These are phyloP conservation scores for Oryza longistaminata DNA, from an alignment of 176 grass and related monocot species.

Conservation along the genomic window DNA sequence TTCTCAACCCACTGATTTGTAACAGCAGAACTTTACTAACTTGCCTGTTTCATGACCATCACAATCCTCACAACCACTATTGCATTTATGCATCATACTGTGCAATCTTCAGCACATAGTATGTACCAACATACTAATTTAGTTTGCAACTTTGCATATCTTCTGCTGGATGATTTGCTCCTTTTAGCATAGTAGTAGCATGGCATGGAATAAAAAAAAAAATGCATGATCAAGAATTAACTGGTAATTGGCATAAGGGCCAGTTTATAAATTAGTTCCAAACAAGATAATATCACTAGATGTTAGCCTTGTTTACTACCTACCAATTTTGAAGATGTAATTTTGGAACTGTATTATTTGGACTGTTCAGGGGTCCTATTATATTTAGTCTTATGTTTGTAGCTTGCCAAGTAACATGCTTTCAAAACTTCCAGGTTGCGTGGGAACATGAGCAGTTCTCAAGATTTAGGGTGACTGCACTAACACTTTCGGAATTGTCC, in stretches of 20 bases:
- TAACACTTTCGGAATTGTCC: slow-evolving; percentile 87
- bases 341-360: slow-evolving; percentile 27
- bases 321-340: slow-evolving; percentile 10
- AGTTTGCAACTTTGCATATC: slow-evolving; percentile 1
- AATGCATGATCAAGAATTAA: slow-evolving; percentile 21
- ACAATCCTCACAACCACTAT: not conserved
- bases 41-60: not conserved
- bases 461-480: slow-evolving; percentile 93
- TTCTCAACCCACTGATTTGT: not conserved
- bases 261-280: not conserved
- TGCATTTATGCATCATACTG: not conserved
- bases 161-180: not conserved
- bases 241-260: not conserved
- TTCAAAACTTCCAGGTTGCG: slow-evolving; percentile 72
- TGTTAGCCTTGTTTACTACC: slow-evolving; percentile 23
- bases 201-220: slow-evolving; percentile 3
- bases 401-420: not conserved
- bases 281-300: not conserved
- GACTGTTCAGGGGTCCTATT: not conserved
- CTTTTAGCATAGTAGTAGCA: slow-evolving; percentile 2
- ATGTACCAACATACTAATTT: not conserved
- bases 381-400: slow-evolving; percentile 8
- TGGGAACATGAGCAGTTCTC: slow-evolving; percentile 99
- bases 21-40: not conserved
- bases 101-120: slow-evolving; percentile 1